Evolutionary conservation across 2,329 filamentous ascomycete species (phyloP), one percentile per base, ranked within the genome.

Genomic region (Elsinoe ampelina): DNA sequence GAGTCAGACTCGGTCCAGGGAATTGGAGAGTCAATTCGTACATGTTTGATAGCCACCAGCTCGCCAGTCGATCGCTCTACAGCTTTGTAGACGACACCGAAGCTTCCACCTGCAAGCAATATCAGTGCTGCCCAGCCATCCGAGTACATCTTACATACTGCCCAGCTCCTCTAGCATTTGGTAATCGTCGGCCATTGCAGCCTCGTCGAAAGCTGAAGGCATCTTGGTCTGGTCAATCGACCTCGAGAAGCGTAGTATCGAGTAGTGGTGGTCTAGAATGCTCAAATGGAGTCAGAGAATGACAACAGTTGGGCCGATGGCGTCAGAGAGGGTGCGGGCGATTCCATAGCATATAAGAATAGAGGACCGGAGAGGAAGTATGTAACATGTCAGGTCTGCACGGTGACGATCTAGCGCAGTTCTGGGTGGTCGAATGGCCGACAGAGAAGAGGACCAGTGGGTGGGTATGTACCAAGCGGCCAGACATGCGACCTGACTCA

Each of bases 141-240:
- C 15, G 20, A 62, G 20, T 55, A 43, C 5, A 8, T 59, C 12
- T 3, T 41, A 83, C 88, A 76, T 77, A 95, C 91, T 91, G 67
- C 92, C 92, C 66, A 97, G 80, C 77, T 97, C 93, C 78, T 97
- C 92, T 66, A 97, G 80, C 70, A 97, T 87, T 74, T 95, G 88
- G 73, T 95, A 98, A 69, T 88, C 86, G 67, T 85, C 84, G 65
- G 91, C 87, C 77, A 95, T 85, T 11, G 59, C 59, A 58, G 55
- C 58, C 54, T 61, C 59, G 47, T 57, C 59, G 30, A 61, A 57
- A n/a, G 57, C 55, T 13, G 59, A 50, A 30, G 58, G 57, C 59
- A 61, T 61, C 20, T 55, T 17, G 52, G 13, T 11, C 32, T 20
- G 38, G 43, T 55, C 52, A 38, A 43, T 55, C 45, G 41, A 30